Evolutionary conservation across 345 rosid species (phyloP), one percentile per base, ranked within the genome.

Genomic region (Limnanthes douglasii): DNA sequence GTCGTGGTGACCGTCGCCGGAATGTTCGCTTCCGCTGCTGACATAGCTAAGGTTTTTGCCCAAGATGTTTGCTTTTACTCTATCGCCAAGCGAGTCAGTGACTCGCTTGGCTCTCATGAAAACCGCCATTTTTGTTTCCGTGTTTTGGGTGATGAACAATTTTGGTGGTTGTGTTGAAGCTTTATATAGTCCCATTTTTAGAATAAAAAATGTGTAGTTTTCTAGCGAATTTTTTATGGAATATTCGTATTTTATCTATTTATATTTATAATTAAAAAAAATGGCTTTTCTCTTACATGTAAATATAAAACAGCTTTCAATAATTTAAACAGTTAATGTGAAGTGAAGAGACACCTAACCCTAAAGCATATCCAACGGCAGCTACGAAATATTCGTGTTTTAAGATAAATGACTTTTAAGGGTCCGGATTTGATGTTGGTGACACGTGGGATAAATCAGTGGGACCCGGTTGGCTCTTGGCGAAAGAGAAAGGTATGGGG

Each of bases 1-100:
- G 4, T n/a, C n/a, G n/a, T n/a, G n/a, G n/a, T n/a, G n/a, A n/a
- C 7, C 53, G 20, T 40, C 52, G 34, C 39, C 67, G 16, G 73
- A 62, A 31, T 69, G 68, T 11, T 61, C 79, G 67, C 68, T 52
- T 9, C 73, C 72, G 49, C 73, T 65, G 59, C 74, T 57, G 31
- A 9, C 49, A 26, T 49, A 55, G 48, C 66, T 46, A 43, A 59
- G 50, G 8, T 21, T 48, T 16, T 2, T 31, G 32, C 58, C 53
- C 20, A 70, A 40, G 57, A 88, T 66, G 33, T 75, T 66, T 25
- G 85, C 88, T 50, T 37, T 73, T 13, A 76, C 88, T n/a, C 55
- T 51, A 13, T 66, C 78, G 38, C 59, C 65, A 5, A 82, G 72
- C 31, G 76, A 70, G 20, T 53, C 69, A 5, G 78, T 61, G 23